These are phyloP conservation scores for Sistotremastrum niveocremeum DNA, from an alignment of 768 basidiomycete genomes.

Conservation along the genomic window DNA sequence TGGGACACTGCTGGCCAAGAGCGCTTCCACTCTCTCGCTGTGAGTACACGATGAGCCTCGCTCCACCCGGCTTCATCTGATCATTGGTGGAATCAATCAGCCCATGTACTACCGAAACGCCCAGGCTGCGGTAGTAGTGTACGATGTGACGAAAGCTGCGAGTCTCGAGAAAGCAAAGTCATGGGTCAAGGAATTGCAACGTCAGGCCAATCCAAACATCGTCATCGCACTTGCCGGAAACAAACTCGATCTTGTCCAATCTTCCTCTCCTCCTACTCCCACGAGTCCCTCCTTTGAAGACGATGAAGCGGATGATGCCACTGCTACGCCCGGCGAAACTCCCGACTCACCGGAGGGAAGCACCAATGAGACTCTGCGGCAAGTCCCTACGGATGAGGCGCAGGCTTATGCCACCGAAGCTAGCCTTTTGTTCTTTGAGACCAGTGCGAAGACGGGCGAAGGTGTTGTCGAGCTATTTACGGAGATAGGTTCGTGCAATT, in stretches of 20 bases:
- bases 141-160: conserved; percentile 91
- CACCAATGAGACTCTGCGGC: conserved; percentile 64
- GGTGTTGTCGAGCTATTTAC: conserved; percentile 95
- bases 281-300: conserved; percentile 47
- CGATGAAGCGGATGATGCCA: conserved; percentile 89
- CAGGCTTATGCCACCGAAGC: conserved; percentile 93
- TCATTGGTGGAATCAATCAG: conserved; percentile 21
- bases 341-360: conserved; percentile 30
- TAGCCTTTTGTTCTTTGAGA: conserved; percentile 94
- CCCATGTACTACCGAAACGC: conserved; percentile 99
- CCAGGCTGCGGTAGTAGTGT: conserved; percentile 95
- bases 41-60: conserved; percentile 25
- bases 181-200: conserved; percentile 98
- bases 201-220: conserved; percentile 98
- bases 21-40: conserved; percentile 93
- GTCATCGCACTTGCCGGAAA: conserved; percentile 98
- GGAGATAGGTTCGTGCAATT: conserved; percentile 66
- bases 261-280: conserved; percentile 33
- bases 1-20: conserved; percentile 97
- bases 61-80: conserved; percentile 3
- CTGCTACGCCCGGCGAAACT: conserved; percentile 65
- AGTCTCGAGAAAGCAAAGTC: conserved; percentile 98
- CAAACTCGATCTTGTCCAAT: conserved; percentile 85
- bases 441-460: conserved; percentile 92
- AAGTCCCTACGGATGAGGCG: conserved; percentile 90